phyloP scores from a whole-genome alignment of 768 basidiomycete genomes.

The Peribolospora baueri region DNA sequence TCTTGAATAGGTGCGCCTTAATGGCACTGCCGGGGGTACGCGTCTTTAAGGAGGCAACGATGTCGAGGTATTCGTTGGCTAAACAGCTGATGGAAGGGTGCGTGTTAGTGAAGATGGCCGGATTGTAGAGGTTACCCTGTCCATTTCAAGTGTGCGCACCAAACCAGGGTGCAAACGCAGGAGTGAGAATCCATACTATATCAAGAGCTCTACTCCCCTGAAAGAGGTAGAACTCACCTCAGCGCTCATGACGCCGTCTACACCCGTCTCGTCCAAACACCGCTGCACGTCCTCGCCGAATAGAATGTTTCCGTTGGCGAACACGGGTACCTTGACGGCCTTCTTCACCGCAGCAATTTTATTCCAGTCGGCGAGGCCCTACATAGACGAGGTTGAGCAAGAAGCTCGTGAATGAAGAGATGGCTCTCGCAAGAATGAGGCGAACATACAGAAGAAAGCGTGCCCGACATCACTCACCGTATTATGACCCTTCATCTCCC shows the following conservation, averaged over 20 bases:
- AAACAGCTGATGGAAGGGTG: constrained; percentile 23
- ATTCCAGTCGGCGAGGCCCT: constrained; percentile 71
- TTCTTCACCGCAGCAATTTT: constrained; percentile 78
- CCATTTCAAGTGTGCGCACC: no score
- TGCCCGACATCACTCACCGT: constrained; percentile 26
- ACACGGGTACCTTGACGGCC: constrained; percentile 66
- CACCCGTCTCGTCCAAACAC: constrained; percentile 62
- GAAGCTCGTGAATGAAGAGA: background rate
- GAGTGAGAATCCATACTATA: background rate
- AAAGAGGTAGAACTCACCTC: constrained; percentile 21
- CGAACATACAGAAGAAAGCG: background rate
- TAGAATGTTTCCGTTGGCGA: constrained; percentile 90
- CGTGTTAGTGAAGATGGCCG: constrained; percentile 33
- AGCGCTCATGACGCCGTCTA: constrained; percentile 81
- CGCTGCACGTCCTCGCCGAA: constrained; percentile 55
- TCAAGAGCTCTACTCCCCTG: no score
- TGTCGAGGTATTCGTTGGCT: constrained; percentile 64
- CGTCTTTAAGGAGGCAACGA: constrained; percentile 47
- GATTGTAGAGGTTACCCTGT: constrained; percentile 75
- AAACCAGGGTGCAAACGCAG: background rate
- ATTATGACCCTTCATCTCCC: constrained; percentile 75
- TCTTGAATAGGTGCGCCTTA: constrained; percentile 80
- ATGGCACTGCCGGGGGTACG: constrained; percentile 47
- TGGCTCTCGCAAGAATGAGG: background rate
- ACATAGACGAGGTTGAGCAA: background rate